Evolutionary conservation across 2,329 filamentous ascomycete genomes (phyloP).

Genomic region (Fusarium liriodendri): DNA sequence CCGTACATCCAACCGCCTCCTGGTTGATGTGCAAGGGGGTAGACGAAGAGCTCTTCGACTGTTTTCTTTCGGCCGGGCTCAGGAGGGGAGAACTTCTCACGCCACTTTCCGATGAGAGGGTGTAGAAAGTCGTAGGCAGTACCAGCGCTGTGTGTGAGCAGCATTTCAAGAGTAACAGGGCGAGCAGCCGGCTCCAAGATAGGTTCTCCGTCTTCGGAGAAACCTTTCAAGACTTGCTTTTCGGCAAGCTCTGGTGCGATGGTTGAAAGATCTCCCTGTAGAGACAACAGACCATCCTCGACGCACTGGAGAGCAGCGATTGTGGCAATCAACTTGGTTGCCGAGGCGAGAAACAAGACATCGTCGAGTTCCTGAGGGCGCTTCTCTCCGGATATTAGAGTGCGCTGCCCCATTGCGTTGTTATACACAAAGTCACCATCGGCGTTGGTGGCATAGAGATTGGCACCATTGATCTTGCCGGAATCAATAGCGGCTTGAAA

Average conservation of each 20-base stretch:
- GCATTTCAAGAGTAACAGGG: slow-evolving; percentile 61
- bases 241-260: slow-evolving; percentile 60
- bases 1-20: slow-evolving; percentile 64
- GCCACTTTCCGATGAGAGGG: slow-evolving; percentile 51
- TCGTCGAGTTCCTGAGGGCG: slow-evolving; percentile 51
- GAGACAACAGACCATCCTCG: slow-evolving; percentile 59
- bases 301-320: slow-evolving; percentile 67
- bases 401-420: slow-evolving; percentile 53
- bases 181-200: slow-evolving; percentile 46
- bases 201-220: slow-evolving; percentile 54
- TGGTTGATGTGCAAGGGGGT: slow-evolving; percentile 63
- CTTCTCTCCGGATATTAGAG: slow-evolving; percentile 54
- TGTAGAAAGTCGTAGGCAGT: slow-evolving; percentile 57
- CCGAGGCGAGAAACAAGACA: slow-evolving; percentile 51
- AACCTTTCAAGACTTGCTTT: slow-evolving; percentile 61
- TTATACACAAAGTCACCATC: slow-evolving; percentile 54
- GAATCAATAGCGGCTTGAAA: slow-evolving; percentile 55
- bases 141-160: slow-evolving; percentile 65
- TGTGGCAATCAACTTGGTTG: slow-evolving; percentile 60
- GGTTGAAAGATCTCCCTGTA: slow-evolving; percentile 58
- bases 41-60: slow-evolving; percentile 55
- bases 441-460: slow-evolving; percentile 55
- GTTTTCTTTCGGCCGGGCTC: slow-evolving; percentile 35
- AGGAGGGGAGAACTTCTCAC: slow-evolving; percentile 42
- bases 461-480: slow-evolving; percentile 56